Conservation (phyloP, 176 grass and related monocot genomes). For the Dactylis glomerata region DNA sequence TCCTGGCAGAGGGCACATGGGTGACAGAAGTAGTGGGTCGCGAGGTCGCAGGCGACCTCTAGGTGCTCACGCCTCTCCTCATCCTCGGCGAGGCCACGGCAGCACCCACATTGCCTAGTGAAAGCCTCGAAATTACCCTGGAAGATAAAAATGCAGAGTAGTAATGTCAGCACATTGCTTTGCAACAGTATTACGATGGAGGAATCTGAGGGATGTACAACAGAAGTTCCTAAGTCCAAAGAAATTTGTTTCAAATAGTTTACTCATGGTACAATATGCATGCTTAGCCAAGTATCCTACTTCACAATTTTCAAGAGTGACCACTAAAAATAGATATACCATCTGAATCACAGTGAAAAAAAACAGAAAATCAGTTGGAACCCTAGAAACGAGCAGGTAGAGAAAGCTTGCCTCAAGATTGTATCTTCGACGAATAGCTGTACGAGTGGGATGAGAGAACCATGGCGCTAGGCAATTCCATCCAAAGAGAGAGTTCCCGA, state of each 20-base stretch:
- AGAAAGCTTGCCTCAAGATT: constrained; percentile 74
- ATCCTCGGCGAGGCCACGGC: constrained; percentile 29
- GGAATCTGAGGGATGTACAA: neutral
- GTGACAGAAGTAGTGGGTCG: constrained; percentile 80
- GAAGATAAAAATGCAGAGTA: neutral
- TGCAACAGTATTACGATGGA: neutral
- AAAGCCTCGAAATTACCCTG: constrained; percentile 89
- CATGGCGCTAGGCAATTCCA: constrained; percentile 92
- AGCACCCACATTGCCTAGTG: constrained; percentile 61
- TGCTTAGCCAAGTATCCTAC: neutral
- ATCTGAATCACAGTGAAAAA: neutral
- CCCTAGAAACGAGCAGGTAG: neutral
- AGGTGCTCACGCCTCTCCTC: constrained; percentile 55
- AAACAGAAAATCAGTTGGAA: neutral
- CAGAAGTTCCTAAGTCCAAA: neutral
- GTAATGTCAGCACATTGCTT: neutral
- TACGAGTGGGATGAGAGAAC: constrained; percentile 64
- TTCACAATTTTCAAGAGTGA: neutral
- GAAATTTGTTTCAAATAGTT: neutral
- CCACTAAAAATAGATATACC: neutral
- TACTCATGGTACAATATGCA: neutral
- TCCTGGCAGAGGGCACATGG: constrained; percentile 87
- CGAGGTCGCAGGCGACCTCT: constrained; percentile 60
- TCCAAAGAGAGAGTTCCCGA: constrained; percentile 81
- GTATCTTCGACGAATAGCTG: constrained; percentile 72